Evolutionary conservation across 176 grass and related monocot species (phyloP), one percentile per base, ranked within the genome.

Genomic region (Alopecurus myosuroides): DNA sequence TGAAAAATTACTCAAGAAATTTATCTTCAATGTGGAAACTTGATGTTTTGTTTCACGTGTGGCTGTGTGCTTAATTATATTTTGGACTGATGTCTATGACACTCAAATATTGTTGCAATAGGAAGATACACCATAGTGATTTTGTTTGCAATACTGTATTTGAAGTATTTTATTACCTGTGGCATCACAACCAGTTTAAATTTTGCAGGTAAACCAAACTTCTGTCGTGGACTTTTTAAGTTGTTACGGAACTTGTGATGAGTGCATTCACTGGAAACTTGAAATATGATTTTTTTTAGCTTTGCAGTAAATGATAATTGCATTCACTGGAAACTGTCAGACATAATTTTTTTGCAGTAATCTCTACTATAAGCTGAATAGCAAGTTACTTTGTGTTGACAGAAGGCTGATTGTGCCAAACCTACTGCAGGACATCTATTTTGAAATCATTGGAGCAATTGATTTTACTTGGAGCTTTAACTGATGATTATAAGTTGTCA

Each of bases 391-490:
- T 80, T 80, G 28, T 45, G 48, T 84, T n/a, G 34, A 39, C 34
- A 30, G 17, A 60, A 70, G 4, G 4, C 80, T 87, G 33, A 61
- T 92, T 37, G 61, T 81, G 48, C 36, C 29, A 73, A 36, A 86
- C 29, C 11, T 66, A 71, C 79, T 68, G 68, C 78, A 98, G 91
- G 89, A 95, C 91, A 53, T 88, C 96, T 73, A 90, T 98, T 83
- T 83, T 98, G 73, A 98, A 98, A 92, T 95, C 93, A 64, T 75
- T 98, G 87, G 96, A 95, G 67, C 96, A 98, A 65, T 81, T 95
- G 51, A 79, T 98, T 69, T 88, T 98, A 57, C 74, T 95, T 51
- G 93, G 93, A 40, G 96, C 93, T 52, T 81, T 98, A 74, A 90
- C 85, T 77, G 89, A 94, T 85, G 93, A 98, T 82, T 95, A 95